Conservation (phyloP, 2,329 filamentous ascomycete genomes). For the Tolypocladium inflatum region DNA sequence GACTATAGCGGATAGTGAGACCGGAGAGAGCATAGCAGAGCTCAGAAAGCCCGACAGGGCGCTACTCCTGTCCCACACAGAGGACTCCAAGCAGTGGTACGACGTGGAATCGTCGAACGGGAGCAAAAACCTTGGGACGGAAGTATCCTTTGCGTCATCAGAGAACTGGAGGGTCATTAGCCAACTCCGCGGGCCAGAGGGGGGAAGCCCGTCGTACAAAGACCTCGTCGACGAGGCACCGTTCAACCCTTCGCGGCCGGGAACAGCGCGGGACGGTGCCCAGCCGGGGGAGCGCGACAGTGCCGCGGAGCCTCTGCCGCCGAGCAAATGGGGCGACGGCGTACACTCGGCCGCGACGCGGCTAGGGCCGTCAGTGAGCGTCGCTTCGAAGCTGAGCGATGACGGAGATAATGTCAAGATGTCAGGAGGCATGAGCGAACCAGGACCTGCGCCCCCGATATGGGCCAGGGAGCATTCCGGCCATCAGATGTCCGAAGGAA, state of each 20-base stretch:
- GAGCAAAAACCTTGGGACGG: conserved; percentile 14
- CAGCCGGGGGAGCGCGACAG: conserved; percentile 4
- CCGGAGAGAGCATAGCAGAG: conserved; percentile 12
- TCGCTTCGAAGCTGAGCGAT: conserved; percentile 2
- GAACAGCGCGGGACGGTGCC: conserved; percentile 10
- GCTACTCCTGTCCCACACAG: conserved; percentile 5
- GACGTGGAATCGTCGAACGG: conserved; percentile 11
- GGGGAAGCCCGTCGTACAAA: conserved; percentile 21
- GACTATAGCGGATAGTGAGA: conserved; percentile 11
- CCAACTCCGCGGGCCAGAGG: conserved; percentile 9
- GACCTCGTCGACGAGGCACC: conserved; percentile 23
- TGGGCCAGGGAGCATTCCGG: conserved; percentile 11
- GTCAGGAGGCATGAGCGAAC: conserved; percentile 6
- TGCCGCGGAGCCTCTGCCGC: conserved; percentile 5
- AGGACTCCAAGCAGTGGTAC: conserved; percentile 12
- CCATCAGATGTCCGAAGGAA: conserved; percentile 11
- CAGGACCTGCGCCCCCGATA: not conserved
- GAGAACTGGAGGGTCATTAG: conserved; percentile 27
- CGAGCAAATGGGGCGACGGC: conserved; percentile 4
- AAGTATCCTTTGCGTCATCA: conserved; percentile 22
- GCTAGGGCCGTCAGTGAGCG: conserved; percentile 2
- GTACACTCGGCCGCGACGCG: conserved; percentile 4
- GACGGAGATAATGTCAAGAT: conserved; percentile 4
- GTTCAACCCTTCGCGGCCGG: conserved; percentile 27
- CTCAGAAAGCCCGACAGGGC: conserved; percentile 14